Evolutionary conservation across 352 stramenopile genomes (phyloP), one percentile per base, ranked within the genome.

Genomic region (Blastocystis sp.): DNA sequence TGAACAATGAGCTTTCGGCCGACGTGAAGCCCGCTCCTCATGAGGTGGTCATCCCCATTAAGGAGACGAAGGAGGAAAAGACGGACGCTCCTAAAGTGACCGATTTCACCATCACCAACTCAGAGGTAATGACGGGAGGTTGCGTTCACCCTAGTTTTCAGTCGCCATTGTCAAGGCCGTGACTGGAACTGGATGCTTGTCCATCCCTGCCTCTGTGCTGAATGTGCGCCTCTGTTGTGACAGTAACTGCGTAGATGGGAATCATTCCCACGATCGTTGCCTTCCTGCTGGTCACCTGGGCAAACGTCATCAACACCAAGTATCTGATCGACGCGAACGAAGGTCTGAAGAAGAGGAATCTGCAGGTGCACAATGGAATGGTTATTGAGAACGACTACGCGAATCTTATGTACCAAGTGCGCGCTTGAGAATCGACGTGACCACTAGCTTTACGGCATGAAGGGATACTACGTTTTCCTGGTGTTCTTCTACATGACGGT

Each of bases 361-460:
- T 84, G 7, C 23, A 62, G 38, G 34, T 69, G 4, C n/a, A 64
- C 9, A 21, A 43, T n/a, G 74, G 28, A n/a, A 5, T 84, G 21
- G 69, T 69, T 23, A 84, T 84, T 45, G 56, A 67, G 9, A 84
- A 84, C 41, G 74, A 84, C 38, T 84, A 84, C 48, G 74, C 74
- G 21, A 84, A 84, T 48, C 23, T 84, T 28, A 84, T 84, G 74
- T 84, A 84, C 34, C 74, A 84, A 17, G 74, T 84, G 0, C 2
- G 38, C 66, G 28, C 11, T 67, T 23, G 0, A 28, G 17, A 56
- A 56, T 53, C 34, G 21, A 14, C 7, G 2, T 70, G 9, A 67
- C 41, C 34, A 53, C 19, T 84, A 84, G 74, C 43, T 84, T 11
- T 84, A 67, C n/a, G 74, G 74, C 17, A 84, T 56, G 61, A 56